These are phyloP conservation scores for Lolium rigidum DNA, from an alignment of 176 grass and related monocot genomes.

Conservation along the genomic window DNA sequence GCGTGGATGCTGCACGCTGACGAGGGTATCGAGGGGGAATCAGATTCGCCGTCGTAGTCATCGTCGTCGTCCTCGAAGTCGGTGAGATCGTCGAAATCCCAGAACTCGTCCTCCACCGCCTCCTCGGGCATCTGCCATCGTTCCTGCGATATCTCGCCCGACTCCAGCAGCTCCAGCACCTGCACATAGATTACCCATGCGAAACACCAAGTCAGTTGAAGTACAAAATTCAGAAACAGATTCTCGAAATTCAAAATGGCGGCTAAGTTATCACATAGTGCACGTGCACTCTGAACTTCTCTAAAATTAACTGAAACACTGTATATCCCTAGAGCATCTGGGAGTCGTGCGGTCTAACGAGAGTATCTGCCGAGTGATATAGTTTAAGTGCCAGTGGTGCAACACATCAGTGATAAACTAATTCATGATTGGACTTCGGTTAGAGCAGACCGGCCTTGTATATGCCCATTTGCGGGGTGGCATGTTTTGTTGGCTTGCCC, in stretches of 20 bases:
- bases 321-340: not conserved
- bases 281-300: not conserved
- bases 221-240: not conserved
- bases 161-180: constrained; percentile 77
- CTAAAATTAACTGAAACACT: not conserved
- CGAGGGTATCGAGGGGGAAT: constrained; percentile 65
- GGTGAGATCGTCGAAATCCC: constrained; percentile 79
- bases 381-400: constrained; percentile 15
- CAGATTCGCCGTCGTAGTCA: constrained; percentile 52
- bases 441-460: constrained; percentile 41
- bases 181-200: constrained; percentile 1
- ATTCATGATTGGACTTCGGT: constrained; percentile 40
- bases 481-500: constrained; percentile 58
- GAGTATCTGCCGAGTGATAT: not conserved
- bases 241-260: not conserved
- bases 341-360: constrained; percentile 10
- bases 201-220: not conserved
- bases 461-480: constrained; percentile 39
- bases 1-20: constrained; percentile 64
- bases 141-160: constrained; percentile 62
- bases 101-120: constrained; percentile 65
- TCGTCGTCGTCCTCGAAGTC: constrained; percentile 58
- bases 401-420: constrained; percentile 19
- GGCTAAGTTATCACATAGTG: not conserved
- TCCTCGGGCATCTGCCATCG: constrained; percentile 72